Base-by-base conservation (phyloP, 208 protist species). In the Tritrichomonas musculus region DNA sequence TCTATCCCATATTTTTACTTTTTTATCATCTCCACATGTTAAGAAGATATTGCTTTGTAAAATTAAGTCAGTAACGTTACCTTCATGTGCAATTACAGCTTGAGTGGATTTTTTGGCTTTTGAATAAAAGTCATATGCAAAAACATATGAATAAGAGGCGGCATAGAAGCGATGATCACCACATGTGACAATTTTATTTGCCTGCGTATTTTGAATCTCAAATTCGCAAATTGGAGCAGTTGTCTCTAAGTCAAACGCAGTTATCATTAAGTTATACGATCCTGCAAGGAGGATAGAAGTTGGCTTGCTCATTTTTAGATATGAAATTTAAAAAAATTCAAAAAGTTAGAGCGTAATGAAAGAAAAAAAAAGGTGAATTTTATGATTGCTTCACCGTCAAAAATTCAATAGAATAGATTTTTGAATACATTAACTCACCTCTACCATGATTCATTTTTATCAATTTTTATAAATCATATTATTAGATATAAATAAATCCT, bases 11-110 rank as follows among this genome's bases (percentile, higher is more conserved):
- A 88, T 14, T 57, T 88, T 88, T 20, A 88, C 41, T 9, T 3
- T 57, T 36, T 88, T 88, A 39, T 88, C 77, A 11, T 88, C 77
- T 5, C 77, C 77, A 57, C 77, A 88, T 20, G n/a, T 88, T 0
- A 88, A 39, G 14, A 88, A 39, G 1, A 44, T 44, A 9, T 20
- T 60, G 33, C 13, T 17, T 33, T 41, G n/a, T 8, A 49, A 20
- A 57, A n/a, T 20, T 11, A 88, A 44, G 57, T 88, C 77, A 27
- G 77, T 88, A 39, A 88, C 77, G 44, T 88, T 88, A 14, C 77
- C 47, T 88, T 88, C 77, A 30, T 88, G 77, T 3, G 41, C 47
- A 8, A 88, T 39, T 39, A 88, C 20, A 39, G n/a, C 47, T 20
- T 88, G 77, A 4, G 47, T 53, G 17, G 44, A 11, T 60, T 57